These are phyloP conservation scores for Pichia sp. DNA, from an alignment of 1,139 yeast species.

Conservation along the genomic window DNA sequence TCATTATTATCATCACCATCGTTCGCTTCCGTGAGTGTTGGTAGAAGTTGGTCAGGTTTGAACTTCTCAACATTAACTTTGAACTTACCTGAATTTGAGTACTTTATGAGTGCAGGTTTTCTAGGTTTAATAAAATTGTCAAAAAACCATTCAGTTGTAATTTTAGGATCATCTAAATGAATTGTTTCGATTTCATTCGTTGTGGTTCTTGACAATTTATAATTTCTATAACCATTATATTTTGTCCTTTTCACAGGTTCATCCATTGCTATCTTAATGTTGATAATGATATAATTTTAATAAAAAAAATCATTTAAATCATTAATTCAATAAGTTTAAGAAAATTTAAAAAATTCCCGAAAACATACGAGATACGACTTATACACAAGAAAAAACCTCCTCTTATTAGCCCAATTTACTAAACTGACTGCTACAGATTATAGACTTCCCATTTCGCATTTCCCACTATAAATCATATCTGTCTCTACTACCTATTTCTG, in stretches of 20 bases:
- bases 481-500: no score
- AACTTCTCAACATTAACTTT: conserved; percentile 29
- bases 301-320: no score
- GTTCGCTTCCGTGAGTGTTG: conserved; percentile 32
- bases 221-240: conserved; percentile 5
- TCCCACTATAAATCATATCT: no score
- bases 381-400: no score
- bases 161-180: conserved; percentile 9
- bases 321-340: no score
- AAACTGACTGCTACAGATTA: no score
- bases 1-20: conserved; percentile 24
- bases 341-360: background rate
- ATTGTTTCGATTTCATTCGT: conserved; percentile 10
- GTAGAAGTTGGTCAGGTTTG: conserved; percentile 29
- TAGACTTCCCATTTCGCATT: no score
- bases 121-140: conserved; percentile 12
- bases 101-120: conserved; percentile 15
- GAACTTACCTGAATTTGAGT: background rate
- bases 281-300: background rate
- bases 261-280: background rate
- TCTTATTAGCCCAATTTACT: no score
- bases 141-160: conserved; percentile 14
- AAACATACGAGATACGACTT: no score
- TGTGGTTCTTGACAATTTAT: conserved; percentile 3
- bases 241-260: conserved; percentile 4